Conservation (phyloP, 139 green algal species). For the Chloropicon primus region DNA sequence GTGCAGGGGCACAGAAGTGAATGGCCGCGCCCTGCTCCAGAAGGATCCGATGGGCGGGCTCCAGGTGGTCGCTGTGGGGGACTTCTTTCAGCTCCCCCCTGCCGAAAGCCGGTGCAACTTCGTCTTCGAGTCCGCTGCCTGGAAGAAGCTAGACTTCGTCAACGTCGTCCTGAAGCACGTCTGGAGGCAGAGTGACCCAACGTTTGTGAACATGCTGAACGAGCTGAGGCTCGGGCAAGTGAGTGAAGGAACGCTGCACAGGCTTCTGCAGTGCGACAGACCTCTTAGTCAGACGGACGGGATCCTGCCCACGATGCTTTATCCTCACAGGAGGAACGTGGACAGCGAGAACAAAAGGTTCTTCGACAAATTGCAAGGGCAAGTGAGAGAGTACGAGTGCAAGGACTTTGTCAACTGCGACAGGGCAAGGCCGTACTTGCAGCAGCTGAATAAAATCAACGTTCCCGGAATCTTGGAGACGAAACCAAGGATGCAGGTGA, state of each 20-base stretch:
- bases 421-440: not conserved
- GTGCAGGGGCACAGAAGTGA: not conserved
- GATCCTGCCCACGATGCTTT: slow-evolving; percentile 44
- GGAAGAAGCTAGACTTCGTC: not conserved
- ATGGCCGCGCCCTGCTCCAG: not conserved
- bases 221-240: slow-evolving; percentile 24
- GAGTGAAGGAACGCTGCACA: slow-evolving; percentile 5
- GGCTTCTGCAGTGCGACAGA: slow-evolving; percentile 13
- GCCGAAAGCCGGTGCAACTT: not conserved
- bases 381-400: slow-evolving; percentile 13
- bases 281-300: slow-evolving; percentile 32
- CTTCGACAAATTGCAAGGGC: slow-evolving; percentile 18
- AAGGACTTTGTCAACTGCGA: slow-evolving; percentile 17
- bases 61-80: not conserved
- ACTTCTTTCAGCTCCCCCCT: not conserved
- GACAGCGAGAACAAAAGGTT: slow-evolving; percentile 28
- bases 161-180: not conserved
- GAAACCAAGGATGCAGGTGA: slow-evolving; percentile 17
- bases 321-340: slow-evolving; percentile 31
- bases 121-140: slow-evolving; percentile 2
- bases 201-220: slow-evolving; percentile 32
- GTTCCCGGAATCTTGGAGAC: slow-evolving; percentile 11
- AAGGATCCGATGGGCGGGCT: not conserved
- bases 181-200: not conserved
- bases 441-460: slow-evolving; percentile 1